Evolutionary conservation across 371 early-diverging fungal species (phyloP), one percentile per base, ranked within the genome.

Genomic region (Mucor plumbeus): DNA sequence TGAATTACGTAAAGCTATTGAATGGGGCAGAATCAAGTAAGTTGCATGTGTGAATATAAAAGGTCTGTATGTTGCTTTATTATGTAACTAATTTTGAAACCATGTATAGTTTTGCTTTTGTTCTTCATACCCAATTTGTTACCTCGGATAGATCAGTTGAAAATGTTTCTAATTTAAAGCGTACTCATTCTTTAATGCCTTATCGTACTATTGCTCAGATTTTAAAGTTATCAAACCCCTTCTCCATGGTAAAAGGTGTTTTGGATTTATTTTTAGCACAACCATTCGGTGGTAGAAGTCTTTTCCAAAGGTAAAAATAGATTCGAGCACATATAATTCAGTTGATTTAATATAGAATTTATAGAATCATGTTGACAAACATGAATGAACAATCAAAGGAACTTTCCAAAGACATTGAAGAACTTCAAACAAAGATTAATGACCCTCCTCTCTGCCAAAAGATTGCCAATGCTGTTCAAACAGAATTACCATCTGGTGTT

Each of bases 241-340:
- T 88, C 59, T 75, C 76, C 0, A 85, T 90, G 80, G 83, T 88
- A 56, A 90, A 86, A 63, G 86, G 85, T 17, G 77, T 88, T 1
- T 66, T 88, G 65, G 88, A 90, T 65, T 57, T 90, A 11, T 87
- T 90, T 56, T 65, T 90, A 58, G 87, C 90, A 0, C 90, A 88
- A 40, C 90, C 90, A 7, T 85, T 90, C 64, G 90, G 90, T 26
- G 75, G 82, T 5, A 76, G 75, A 39, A 87, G 87, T 68, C 64
- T 90, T 54, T 79, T 88, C 63, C 90, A 90, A 67, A 78, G 90
- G 85, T 81, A 40, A 41, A 26, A 26, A 26, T 26, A 26, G 47
- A 17, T 9, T 7, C 15, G 4, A 17, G 11, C 5, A 44, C 10
- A 9, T 33, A 8, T 36, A n/a, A 13, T 10, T 2, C 36, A 19